A percentile compares a stretch with the other conserved stretches of the same genome.
phyloP scores from a whole-genome alignment of 2,329 filamentous ascomycete species.

The Trichoderma lentiforme region DNA sequence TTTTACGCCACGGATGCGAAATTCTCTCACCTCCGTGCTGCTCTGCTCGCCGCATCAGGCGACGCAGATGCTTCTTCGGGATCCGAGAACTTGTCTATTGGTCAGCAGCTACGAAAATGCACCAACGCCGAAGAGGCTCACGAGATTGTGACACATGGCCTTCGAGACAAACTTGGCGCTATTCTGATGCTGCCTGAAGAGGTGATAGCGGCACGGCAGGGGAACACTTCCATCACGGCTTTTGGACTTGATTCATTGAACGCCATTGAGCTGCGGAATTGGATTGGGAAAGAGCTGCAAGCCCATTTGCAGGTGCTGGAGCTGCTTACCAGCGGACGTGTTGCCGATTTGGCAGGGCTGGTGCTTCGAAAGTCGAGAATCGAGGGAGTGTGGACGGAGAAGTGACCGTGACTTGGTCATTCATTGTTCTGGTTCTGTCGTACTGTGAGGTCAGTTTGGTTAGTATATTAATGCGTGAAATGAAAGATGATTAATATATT shows the following conservation, averaged over 20 bases:
- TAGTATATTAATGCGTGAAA: neutral
- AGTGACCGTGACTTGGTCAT: neutral
- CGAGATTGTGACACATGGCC: constrained; percentile 25
- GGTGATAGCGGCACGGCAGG: constrained; percentile 23
- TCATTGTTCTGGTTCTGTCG: neutral
- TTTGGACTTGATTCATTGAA: constrained; percentile 46
- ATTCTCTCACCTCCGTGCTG: constrained; percentile 47
- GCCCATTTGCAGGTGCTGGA: constrained; percentile 51
- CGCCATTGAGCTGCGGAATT: constrained; percentile 50
- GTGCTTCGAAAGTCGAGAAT: constrained; percentile 29
- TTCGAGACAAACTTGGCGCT: constrained; percentile 35
- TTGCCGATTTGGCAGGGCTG: constrained; percentile 25
- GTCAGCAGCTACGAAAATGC: constrained; percentile 22
- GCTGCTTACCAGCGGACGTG: constrained; percentile 48
- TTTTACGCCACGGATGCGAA: constrained; percentile 56
- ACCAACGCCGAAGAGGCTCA: constrained; percentile 23
- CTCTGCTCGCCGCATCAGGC: constrained; percentile 30
- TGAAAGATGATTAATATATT: neutral
- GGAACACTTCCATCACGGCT: constrained; percentile 24
- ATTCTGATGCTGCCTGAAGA: constrained; percentile 29
- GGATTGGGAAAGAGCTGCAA: constrained; percentile 44
- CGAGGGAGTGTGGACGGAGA: constrained; percentile 21
- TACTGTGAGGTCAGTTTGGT: neutral
- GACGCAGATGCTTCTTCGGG: constrained; percentile 10
- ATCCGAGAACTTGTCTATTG: constrained; percentile 18